These are phyloP conservation scores for Coniochaeta pulveracea DNA, from an alignment of 2,329 filamentous ascomycete genomes.

Conservation along the genomic window DNA sequence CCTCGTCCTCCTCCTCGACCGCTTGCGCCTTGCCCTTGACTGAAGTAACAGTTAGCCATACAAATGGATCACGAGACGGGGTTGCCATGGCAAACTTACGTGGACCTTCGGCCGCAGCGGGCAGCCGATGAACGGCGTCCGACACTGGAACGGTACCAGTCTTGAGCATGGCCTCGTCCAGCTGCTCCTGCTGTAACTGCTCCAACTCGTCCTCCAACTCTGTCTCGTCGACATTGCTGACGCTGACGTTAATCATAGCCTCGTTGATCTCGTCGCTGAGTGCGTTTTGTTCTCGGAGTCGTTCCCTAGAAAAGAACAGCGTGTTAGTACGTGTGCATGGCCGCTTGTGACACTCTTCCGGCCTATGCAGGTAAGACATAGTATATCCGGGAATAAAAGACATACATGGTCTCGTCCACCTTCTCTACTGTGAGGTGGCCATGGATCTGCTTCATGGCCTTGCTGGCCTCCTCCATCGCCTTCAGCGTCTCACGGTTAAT, in stretches of 20 bases:
- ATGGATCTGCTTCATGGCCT: conserved; percentile 90
- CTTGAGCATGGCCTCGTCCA: conserved; percentile 89
- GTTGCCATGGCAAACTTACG: conserved; percentile 49
- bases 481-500: conserved; percentile 95
- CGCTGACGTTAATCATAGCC: conserved; percentile 64
- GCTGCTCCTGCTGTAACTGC: conserved; percentile 76
- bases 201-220: conserved; percentile 83
- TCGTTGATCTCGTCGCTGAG: conserved; percentile 88
- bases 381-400: no score
- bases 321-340: no score
- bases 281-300: conserved; percentile 80
- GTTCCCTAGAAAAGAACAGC: conserved; percentile 50
- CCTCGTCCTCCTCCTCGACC: conserved; percentile 81
- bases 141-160: conserved; percentile 75
- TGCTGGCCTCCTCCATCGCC: conserved; percentile 84
- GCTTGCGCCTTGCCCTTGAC: conserved; percentile 39
- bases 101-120: conserved; percentile 61
- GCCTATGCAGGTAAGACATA: no score
- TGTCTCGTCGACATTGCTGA: conserved; percentile 69
- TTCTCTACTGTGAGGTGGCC: conserved; percentile 84
- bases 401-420: conserved; percentile 90
- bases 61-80: conserved; percentile 2
- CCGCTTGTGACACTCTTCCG: no score
- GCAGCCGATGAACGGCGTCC: conserved; percentile 68
- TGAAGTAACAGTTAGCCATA: conserved; percentile 16